Evolutionary conservation across 805 yeast species (phyloP), one percentile per base, ranked within the genome.

Genomic region (Starmerella geochares): DNA sequence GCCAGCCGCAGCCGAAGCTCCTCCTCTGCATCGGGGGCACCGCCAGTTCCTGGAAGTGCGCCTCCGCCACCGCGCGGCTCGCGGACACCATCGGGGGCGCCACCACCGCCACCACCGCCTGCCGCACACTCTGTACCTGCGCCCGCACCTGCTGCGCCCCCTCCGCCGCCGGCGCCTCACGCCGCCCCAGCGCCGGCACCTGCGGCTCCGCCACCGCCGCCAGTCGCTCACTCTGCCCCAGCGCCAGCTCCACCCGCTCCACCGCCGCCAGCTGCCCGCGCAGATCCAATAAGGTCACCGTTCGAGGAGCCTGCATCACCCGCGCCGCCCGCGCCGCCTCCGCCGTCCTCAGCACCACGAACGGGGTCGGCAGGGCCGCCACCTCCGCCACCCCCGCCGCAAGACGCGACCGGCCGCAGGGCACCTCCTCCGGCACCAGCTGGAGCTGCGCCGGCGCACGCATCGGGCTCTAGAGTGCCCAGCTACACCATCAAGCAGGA

Each of bases 111-210:
- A 1, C 58, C 58, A 9, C 46, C 56, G n/a, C 45, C 54, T n/a
- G 41, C 28, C 10, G 28, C 28, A 25, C 10, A 6, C 28, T 6
- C 28, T 7, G 9, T 10, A 25, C 28, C 9, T 7, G 28, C 28
- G 28, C 28, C 28, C 10, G 35, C 35, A 31, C 35, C 56, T 10
- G 42, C 55, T 7, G 50, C 58, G 14, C 43, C 47, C 13, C 44
- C 51, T 14, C 47, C 52, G 25, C 49, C 55, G 35, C 37, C 49
- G 2, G 46, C 42, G 4, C 52, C 60, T 7, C 39, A 45, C 7
- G 35, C 46, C 2, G 63, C 69, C 11, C 64, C 71, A n/a, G 47
- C 63, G 20, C 52, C 66, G 17, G 56, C 63, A 23, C 62, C 62
- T 9, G 60, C 65, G 10, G 49, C 60, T 1, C 44, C 63, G 16